Evolutionary conservation across 2,329 filamentous ascomycete genomes (phyloP).

Genomic region (Mariannaea elegans): DNA sequence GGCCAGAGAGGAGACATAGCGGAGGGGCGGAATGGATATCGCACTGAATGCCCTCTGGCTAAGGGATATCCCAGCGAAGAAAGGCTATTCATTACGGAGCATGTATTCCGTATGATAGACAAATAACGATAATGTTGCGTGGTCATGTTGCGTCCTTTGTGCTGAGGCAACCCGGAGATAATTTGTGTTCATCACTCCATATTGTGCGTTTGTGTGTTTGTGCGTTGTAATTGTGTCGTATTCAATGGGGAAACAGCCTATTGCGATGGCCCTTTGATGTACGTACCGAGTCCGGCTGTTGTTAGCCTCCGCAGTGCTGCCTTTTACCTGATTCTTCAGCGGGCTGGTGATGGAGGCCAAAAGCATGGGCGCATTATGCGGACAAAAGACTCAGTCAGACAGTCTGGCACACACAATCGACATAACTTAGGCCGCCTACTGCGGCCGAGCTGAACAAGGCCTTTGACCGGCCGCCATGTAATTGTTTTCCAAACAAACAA

Average conservation of each 20-base stretch:
- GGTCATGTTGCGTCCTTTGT: background rate
- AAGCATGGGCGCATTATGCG: conserved; percentile 13
- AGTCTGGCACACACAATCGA: conserved; percentile 18
- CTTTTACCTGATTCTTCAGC: conserved; percentile 9
- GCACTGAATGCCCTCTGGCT: conserved; percentile 5
- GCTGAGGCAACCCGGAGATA: background rate
- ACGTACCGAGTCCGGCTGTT: conserved; percentile 30
- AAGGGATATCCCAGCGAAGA: conserved; percentile 2
- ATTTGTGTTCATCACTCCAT: background rate
- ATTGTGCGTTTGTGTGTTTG: background rate
- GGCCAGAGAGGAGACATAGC: conserved; percentile 14
- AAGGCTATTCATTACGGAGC: background rate
- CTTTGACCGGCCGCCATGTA: conserved; percentile 28
- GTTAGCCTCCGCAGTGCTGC: conserved; percentile 32
- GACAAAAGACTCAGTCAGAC: conserved; percentile 23
- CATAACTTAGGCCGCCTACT: conserved; percentile 23
- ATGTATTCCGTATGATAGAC: too few relatives aligned
- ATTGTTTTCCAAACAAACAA: conserved; percentile 39
- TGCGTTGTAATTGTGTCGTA: conserved; percentile 6
- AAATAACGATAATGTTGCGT: too few relatives aligned
- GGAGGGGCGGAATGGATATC: conserved; percentile 21
- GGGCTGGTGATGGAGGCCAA: conserved; percentile 16
- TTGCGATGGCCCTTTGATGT: conserved; percentile 27
- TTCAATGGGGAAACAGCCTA: background rate
- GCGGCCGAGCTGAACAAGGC: conserved; percentile 30